phyloP scores from a whole-genome alignment of 208 protist genomes.

The Naegleria gruberi region DNA sequence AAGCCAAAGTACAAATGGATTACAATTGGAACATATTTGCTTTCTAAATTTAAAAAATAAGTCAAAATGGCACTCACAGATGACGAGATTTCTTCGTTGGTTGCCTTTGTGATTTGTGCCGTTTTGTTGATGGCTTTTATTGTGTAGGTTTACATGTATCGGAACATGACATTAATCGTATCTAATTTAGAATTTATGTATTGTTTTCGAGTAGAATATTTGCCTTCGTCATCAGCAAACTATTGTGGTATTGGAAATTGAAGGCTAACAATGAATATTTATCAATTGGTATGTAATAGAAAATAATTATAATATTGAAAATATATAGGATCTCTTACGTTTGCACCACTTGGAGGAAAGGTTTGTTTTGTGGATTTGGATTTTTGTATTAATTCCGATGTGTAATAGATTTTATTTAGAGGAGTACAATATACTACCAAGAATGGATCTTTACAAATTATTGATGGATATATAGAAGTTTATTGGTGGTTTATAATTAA shows the following conservation, averaged over 20 bases:
- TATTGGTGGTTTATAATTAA: neutral
- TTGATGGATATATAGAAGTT: neutral
- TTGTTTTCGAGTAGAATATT: neutral
- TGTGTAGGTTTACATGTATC: neutral
- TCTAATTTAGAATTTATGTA: neutral
- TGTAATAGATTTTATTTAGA: neutral
- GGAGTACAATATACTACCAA: neutral
- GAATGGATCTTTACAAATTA: neutral
- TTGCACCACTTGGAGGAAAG: neutral
- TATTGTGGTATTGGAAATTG: neutral
- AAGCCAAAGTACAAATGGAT: too few relatives aligned
- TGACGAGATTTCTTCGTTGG: neutral
- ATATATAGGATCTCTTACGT: neutral
- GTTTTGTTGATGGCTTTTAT: neutral
- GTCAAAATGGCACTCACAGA: neutral
- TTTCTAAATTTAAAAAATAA: too few relatives aligned
- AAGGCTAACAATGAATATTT: neutral
- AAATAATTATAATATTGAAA: too few relatives aligned
- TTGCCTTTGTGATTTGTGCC: neutral
- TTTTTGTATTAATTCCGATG: too few relatives aligned
- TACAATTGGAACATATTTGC: too few relatives aligned
- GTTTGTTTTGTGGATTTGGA: too few relatives aligned
- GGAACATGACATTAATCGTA: neutral
- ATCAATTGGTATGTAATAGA: neutral
- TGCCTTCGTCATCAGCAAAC: neutral